Evolutionary conservation across 805 yeast genomes (phyloP).

Genomic region (Myxozyma neotropica): DNA sequence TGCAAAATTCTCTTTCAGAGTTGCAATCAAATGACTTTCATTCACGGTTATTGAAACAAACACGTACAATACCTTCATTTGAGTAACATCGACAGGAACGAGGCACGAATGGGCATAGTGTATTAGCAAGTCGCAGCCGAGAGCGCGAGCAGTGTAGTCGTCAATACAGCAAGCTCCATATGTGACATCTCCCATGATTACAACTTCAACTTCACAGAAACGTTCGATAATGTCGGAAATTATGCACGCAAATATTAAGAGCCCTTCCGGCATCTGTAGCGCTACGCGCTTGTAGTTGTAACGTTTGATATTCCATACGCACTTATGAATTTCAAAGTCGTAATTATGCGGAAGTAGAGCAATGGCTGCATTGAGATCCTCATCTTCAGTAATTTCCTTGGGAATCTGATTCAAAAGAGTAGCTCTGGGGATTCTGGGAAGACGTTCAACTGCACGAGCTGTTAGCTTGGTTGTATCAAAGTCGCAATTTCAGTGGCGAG

Average conservation of each 20-base stretch:
- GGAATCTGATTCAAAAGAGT: constrained; percentile 80
- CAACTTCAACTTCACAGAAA: constrained; percentile 82
- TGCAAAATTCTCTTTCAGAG: constrained; percentile 69
- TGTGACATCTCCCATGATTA: constrained; percentile 98
- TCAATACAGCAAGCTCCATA: constrained; percentile 99
- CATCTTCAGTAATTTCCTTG: constrained; percentile 74
- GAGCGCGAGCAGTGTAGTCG: constrained; percentile 88
- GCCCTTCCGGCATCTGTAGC: constrained; percentile 96
- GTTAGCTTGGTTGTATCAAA: not conserved
- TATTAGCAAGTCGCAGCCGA: constrained; percentile 91
- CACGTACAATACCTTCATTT: constrained; percentile 88
- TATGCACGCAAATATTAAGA: constrained; percentile 81
- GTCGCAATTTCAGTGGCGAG: not conserved
- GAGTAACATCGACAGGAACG: constrained; percentile 91
- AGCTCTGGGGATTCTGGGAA: constrained; percentile 8
- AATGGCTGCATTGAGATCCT: constrained; percentile 82
- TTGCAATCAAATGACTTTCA: constrained; percentile 75
- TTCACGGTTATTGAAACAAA: constrained; percentile 93
- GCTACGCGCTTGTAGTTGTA: constrained; percentile 80
- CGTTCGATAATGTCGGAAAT: constrained; percentile 92
- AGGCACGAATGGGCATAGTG: constrained; percentile 98
- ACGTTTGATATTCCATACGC: constrained; percentile 88
- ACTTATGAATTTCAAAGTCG: constrained; percentile 93
- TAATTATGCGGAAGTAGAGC: constrained; percentile 83
- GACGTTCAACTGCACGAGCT: not conserved